These are phyloP conservation scores for Batrachochytrium dendrobatidis DNA, from an alignment of 371 early-diverging fungal genomes.

Conservation along the genomic window DNA sequence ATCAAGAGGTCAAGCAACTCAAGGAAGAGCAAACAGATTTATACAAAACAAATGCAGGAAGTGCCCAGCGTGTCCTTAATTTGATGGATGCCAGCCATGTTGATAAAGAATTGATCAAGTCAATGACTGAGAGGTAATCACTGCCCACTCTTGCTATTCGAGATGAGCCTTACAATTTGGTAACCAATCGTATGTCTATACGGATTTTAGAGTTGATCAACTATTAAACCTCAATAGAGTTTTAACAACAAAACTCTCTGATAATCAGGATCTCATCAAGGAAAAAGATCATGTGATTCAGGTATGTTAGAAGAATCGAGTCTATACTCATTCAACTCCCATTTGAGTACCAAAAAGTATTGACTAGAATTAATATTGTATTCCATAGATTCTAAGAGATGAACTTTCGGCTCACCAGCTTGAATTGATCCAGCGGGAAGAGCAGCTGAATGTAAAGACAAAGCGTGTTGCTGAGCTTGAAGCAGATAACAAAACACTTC, in stretches of 20 bases:
- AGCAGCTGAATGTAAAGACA: constrained; percentile 41
- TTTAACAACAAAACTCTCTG: constrained; percentile 34
- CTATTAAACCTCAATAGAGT: constrained; percentile 5
- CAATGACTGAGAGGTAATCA: constrained; percentile 62
- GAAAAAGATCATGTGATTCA: constrained; percentile 87
- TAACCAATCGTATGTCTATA: neutral
- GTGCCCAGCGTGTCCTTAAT: constrained; percentile 82
- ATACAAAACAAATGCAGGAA: constrained; percentile 83
- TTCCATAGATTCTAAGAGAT: constrained; percentile 73
- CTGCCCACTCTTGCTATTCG: too few species aligned
- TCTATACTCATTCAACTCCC: neutral
- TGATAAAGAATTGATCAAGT: constrained; percentile 56
- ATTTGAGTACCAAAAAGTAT: neutral
- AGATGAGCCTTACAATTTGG: neutral
- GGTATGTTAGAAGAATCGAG: constrained; percentile 26
- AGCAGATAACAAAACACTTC: constrained; percentile 73
- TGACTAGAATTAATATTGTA: neutral
- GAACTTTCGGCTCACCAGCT: constrained; percentile 84
- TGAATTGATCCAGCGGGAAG: constrained; percentile 80
- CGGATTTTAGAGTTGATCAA: neutral
- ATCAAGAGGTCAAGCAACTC: constrained; percentile 60
- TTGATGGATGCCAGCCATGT: constrained; percentile 68
- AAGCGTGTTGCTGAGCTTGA: constrained; percentile 48
- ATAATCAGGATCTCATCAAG: constrained; percentile 45
- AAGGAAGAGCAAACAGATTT: constrained; percentile 83